A percentile compares a stretch with the other conserved stretches of the same genome.
phyloP scores from a whole-genome alignment of 257 asterid genomes.

The Ilex aquifolium region DNA sequence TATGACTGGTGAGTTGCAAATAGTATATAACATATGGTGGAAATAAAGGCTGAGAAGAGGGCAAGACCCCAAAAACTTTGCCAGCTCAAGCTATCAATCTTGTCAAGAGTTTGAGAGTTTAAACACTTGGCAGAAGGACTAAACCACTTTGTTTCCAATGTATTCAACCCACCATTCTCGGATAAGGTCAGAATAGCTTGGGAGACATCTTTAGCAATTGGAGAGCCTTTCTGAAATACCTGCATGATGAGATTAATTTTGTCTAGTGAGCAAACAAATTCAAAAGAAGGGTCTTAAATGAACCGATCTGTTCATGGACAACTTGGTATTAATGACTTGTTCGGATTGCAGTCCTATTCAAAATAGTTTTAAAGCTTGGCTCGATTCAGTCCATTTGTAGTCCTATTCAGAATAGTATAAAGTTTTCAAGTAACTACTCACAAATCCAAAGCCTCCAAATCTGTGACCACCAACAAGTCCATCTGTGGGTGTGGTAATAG shows the following conservation, averaged over 20 bases:
- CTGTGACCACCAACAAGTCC: slow-evolving; percentile 7
- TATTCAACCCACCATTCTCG: slow-evolving; percentile 19
- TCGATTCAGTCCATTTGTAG: not conserved
- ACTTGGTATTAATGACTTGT: too few relatives aligned
- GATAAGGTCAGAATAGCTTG: slow-evolving; percentile 25
- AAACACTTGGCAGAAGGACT: slow-evolving; percentile 17
- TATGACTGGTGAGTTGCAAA: slow-evolving; percentile 3
- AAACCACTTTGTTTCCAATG: slow-evolving; percentile 16
- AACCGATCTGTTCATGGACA: not conserved
- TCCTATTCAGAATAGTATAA: too few relatives aligned
- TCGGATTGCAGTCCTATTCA: too few relatives aligned
- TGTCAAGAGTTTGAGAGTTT: not conserved
- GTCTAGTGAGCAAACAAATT: too few relatives aligned
- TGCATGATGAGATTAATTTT: not conserved
- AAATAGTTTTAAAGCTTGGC: too few relatives aligned
- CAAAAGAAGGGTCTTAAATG: not conserved
- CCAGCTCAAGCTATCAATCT: slow-evolving; percentile 17
- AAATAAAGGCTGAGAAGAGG: slow-evolving; percentile 20
- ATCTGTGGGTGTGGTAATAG: slow-evolving; percentile 14
- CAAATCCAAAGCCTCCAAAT: slow-evolving; percentile 33
- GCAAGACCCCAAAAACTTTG: slow-evolving; percentile 34
- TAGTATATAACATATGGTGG: slow-evolving; percentile 24
- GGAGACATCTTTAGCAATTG: slow-evolving; percentile 29
- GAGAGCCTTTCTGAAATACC: slow-evolving; percentile 35
- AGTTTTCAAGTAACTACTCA: slow-evolving; percentile 5